A percentile compares a stretch with the other conserved stretches of the same genome.
phyloP scores from a whole-genome alignment of 2,329 filamentous ascomycete genomes.

The Ramularia collo-cygni region DNA sequence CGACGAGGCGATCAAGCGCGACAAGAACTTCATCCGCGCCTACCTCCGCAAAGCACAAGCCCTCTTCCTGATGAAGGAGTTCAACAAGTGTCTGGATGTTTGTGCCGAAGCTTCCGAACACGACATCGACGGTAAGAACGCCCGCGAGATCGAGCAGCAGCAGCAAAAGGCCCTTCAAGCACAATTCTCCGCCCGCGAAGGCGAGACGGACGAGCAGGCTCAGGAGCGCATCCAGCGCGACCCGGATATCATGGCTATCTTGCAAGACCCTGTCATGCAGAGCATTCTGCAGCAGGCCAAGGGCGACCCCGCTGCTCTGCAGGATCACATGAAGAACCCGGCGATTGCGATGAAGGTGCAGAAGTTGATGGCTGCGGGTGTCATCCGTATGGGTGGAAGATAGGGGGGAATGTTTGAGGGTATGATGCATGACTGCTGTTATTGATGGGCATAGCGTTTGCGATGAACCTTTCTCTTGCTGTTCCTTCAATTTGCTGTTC shows the following conservation, averaged over 20 bases:
- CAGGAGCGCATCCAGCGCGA: constrained; percentile 74
- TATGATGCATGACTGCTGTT: neutral
- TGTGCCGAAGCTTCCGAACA: constrained; percentile 74
- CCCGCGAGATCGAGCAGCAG: constrained; percentile 86
- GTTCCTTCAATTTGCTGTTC: neutral
- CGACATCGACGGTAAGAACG: constrained; percentile 73
- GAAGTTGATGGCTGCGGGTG: constrained; percentile 87
- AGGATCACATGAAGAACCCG: constrained; percentile 96
- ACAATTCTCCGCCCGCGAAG: constrained; percentile 85
- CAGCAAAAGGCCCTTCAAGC: constrained; percentile 85
- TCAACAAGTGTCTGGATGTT: constrained; percentile 86
- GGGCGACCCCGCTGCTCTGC: constrained; percentile 80
- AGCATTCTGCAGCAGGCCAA: constrained; percentile 94
- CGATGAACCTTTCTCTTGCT: neutral
- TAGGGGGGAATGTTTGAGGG: neutral
- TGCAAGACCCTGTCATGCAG: constrained; percentile 97
- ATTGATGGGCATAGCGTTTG: neutral
- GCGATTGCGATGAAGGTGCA: constrained; percentile 81
- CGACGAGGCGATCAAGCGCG: constrained; percentile 81
- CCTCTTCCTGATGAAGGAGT: constrained; percentile 95
- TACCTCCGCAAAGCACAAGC: constrained; percentile 96
- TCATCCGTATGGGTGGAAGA: constrained; percentile 50
- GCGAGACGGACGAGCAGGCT: constrained; percentile 87
- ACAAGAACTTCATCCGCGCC: constrained; percentile 86
- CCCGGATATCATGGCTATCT: constrained; percentile 69